Base-by-base conservation (phyloP, 371 early-diverging fungal species). In the Enterocytospora artemiae region DNA sequence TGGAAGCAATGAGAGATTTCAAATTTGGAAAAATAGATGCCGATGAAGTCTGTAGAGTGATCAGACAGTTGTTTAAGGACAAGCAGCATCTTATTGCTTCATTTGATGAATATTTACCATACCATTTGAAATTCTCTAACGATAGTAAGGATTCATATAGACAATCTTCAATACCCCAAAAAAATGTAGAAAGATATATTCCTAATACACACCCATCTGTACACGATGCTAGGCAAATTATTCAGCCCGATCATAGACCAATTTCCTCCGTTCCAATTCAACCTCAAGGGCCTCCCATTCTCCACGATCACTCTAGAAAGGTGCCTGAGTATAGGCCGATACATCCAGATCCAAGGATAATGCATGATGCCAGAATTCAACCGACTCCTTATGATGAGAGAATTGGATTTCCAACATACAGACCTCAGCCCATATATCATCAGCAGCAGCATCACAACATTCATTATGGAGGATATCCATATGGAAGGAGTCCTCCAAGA, bases 1-100 rank as follows among this genome's bases (percentile, higher is more conserved):
- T 96, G 70, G 93, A 94, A 72, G 92, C 93, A 31, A 98, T 98
- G 96, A 92, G 91, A 80, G 96, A 96, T 70, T 96, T 93, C 73
- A 96, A 96, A 78, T 86, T 89, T 66, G 89, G 93, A 70, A 84
- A 84, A 24, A 92, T 94, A 61, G 91, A 93, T 71, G 94, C 97
- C 0, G 90, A 91, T 1, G 93, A 90, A 16, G 98, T 96, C 0
- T 94, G 96, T 71, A 87, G 89, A 50, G 88, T 91, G 27, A 93
- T 96, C 0, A 90, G 91, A 16, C 81, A 81, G 9, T 80, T 98
- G 52, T 96, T 98, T 75, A 83, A 85, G 54, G 91, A 89, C 28
- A 89, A 93, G 64, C 88, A 91, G 18, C 64, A 82, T 33, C 82
- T 98, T 32, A 89, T 98, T 39, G 86, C 84, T 58, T 94, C 91